Evolutionary conservation across 2,329 filamentous ascomycete genomes (phyloP), one percentile per base, ranked within the genome.

Genomic region (Microcera coccophila): DNA sequence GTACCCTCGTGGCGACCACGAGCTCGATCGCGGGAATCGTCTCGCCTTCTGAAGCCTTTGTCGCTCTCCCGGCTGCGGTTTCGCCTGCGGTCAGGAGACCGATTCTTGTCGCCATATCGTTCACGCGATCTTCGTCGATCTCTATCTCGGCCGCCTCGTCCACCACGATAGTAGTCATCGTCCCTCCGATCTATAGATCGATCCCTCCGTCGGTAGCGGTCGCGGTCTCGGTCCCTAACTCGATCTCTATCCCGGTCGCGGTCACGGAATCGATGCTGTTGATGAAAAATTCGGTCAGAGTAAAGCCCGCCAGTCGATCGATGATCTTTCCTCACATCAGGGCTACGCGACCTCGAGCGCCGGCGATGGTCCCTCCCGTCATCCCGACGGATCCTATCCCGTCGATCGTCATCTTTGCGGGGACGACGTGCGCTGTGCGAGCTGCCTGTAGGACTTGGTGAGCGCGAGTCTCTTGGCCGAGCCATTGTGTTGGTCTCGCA

Each of bases 361-460:
- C 78, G 75, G 48, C 77, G 74, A 60, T 69, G 61, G 55, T 76
- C 73, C 60, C 72, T 69, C 44, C 70, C 67, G 52, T 71, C 69
- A 59, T 73, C 70, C 48, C 72, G 68, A 50, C 74, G 73, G 54
- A 74, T 72, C 60, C 73, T 68, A 51, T 67, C 75, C 65, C 67
- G 78, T 65, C 81, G 80, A 57, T 70, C 72, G 65, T 78, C 76
- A 68, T 78, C 74, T 68, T 81, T 78, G 59, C 76, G 77, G 62
- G 70, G 79, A 71, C 81, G 85, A 72, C 81, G 83, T 62, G 82
- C 81, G 69, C 81, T 82, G 69, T 79, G 77, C 65, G 86, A 83
- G 77, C 85, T 89, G 81, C 85, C 86, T 90, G 84, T 82, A 84
- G 85, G 85, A 82, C 85, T 89, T 87, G 87, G 87, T 90, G 87